These are phyloP conservation scores for Lentinula novae-zelandiae DNA, from an alignment of 1,284 basidiomycete species.

Conservation along the genomic window DNA sequence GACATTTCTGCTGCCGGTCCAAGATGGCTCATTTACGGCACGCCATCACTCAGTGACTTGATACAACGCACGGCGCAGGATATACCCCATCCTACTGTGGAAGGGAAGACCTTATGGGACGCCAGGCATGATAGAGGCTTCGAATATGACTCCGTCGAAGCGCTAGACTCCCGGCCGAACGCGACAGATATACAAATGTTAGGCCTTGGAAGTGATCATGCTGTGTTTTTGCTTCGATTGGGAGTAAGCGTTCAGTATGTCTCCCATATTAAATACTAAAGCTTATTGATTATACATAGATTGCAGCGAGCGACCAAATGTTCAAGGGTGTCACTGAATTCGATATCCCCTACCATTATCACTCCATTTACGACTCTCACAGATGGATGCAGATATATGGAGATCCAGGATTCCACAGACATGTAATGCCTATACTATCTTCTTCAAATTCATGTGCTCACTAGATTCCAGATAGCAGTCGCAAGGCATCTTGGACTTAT, in stretches of 20 bases:
- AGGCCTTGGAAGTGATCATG: slow-evolving; percentile 69
- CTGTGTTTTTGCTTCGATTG: slow-evolving; percentile 58
- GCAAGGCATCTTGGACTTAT: slow-evolving; percentile 62
- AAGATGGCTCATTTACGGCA: slow-evolving; percentile 48
- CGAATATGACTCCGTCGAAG: slow-evolving; percentile 12
- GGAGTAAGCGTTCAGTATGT: slow-evolving; percentile 18
- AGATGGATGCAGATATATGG: slow-evolving; percentile 73
- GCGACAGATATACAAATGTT: slow-evolving; percentile 31
- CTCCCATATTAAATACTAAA: slow-evolving; percentile 16
- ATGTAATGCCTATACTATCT: slow-evolving; percentile 37
- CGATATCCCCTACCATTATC: slow-evolving; percentile 77
- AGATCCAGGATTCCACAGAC: slow-evolving; percentile 74
- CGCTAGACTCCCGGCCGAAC: not conserved
- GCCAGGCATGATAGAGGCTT: slow-evolving; percentile 51
- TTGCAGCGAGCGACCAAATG: slow-evolving; percentile 41
- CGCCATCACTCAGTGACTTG: slow-evolving; percentile 78
- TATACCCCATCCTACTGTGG: slow-evolving; percentile 55
- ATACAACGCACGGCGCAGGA: slow-evolving; percentile 65
- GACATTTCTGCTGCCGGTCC: slow-evolving; percentile 73
- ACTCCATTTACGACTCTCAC: slow-evolving; percentile 79
- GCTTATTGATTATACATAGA: slow-evolving; percentile 32
- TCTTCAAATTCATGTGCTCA: not conserved
- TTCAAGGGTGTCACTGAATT: slow-evolving; percentile 36
- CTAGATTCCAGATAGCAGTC: slow-evolving; percentile 20
- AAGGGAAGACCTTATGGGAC: slow-evolving; percentile 61